These are phyloP conservation scores for Scorias spongiosa DNA, from an alignment of 2,329 filamentous ascomycete species.

Conservation along the genomic window DNA sequence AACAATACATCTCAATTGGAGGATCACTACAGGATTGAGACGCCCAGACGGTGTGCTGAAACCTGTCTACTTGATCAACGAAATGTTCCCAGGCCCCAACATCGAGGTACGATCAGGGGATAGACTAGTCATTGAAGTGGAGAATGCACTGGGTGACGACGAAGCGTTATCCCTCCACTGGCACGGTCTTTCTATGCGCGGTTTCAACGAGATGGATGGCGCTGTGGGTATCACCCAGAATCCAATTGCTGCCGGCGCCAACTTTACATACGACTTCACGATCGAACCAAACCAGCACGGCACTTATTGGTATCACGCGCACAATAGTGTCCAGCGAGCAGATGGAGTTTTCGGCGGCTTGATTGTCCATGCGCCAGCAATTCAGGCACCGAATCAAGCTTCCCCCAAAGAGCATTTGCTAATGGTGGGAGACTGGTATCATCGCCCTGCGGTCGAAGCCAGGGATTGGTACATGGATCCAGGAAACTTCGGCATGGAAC, in stretches of 20 bases:
- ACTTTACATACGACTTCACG: constrained; percentile 24
- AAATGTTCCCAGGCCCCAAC: constrained; percentile 35
- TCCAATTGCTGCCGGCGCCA: constrained; percentile 9
- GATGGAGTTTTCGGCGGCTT: constrained; percentile 35
- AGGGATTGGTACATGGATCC: constrained; percentile 29
- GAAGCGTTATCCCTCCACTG: constrained; percentile 28
- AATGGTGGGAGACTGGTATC: constrained; percentile 37
- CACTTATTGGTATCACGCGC: constrained; percentile 36
- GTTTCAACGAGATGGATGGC: constrained; percentile 12
- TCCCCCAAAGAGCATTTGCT: constrained; percentile 25
- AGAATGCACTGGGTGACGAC: constrained; percentile 25
- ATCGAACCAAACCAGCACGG: constrained; percentile 22
- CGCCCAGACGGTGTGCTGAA: constrained; percentile 35
- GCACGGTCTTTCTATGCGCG: constrained; percentile 25
- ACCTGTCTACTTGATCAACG: constrained; percentile 35
- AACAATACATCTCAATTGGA: constrained; percentile 7
- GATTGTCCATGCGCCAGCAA: constrained; percentile 27
- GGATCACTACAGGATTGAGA: constrained; percentile 6
- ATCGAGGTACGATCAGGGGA: constrained; percentile 35
- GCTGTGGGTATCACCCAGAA: constrained; percentile 13
- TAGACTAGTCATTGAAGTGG: constrained; percentile 27
- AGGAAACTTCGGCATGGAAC: constrained; percentile 30
- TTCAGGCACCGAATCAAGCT: not conserved
- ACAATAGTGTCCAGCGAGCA: constrained; percentile 27
- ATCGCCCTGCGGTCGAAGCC: constrained; percentile 26